Conservation (phyloP, 176 grass and related monocot genomes). For the Oryza punctata region DNA sequence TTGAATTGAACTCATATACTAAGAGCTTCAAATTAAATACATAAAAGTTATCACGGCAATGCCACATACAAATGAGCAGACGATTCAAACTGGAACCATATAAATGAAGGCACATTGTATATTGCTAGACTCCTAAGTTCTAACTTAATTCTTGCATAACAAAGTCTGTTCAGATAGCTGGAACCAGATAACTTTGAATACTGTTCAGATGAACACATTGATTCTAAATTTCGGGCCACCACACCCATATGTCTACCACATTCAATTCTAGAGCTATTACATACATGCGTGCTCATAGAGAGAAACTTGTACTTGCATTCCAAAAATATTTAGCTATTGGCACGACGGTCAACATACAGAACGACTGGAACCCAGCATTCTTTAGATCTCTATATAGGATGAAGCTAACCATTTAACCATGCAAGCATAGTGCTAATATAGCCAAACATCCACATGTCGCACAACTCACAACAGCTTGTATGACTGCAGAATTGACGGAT, state of each 20-base stretch:
- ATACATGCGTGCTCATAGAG: not conserved
- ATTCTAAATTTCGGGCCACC: not conserved
- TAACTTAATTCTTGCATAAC: constrained; percentile 1
- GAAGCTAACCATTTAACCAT: not conserved
- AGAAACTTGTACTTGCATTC: not conserved
- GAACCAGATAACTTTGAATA: not conserved
- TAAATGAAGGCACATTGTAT: not conserved
- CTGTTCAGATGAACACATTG: constrained; percentile 1
- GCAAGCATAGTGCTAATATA: not conserved
- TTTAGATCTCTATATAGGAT: not conserved
- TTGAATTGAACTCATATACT: not conserved
- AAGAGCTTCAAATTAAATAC: not conserved
- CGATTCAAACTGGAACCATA: not conserved
- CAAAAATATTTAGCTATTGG: not conserved
- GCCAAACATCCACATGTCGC: constrained; percentile 23
- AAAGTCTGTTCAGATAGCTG: not conserved
- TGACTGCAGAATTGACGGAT: not conserved
- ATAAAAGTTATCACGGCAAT: not conserved
- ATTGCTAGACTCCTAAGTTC: not conserved
- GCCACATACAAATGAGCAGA: not conserved
- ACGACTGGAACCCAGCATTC: not conserved
- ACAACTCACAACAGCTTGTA: not conserved
- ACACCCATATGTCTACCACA: not conserved
- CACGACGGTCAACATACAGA: not conserved
- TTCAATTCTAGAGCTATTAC: constrained; percentile 8